Conservation (phyloP, 1,284 basidiomycete genomes). For the Sanghuangporus weigelae region DNA sequence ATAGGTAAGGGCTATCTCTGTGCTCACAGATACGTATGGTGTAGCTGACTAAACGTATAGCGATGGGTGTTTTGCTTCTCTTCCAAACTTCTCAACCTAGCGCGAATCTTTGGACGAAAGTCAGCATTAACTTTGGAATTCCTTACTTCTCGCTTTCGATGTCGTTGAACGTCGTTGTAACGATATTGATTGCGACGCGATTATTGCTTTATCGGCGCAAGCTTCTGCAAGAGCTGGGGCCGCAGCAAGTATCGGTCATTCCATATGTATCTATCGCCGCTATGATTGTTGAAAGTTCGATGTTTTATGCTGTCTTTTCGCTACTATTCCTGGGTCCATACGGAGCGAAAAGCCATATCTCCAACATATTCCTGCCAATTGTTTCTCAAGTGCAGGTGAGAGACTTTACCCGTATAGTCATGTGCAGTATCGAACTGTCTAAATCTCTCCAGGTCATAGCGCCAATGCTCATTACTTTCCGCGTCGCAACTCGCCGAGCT, state of each 20-base stretch:
- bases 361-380: slow-evolving; percentile 24
- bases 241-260: slow-evolving; percentile 15
- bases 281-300: slow-evolving; percentile 21
- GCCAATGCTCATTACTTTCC: slow-evolving; percentile 18
- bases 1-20: slow-evolving; percentile 15
- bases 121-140: slow-evolving; percentile 20
- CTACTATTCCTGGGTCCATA: slow-evolving; percentile 29
- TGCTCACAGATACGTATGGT: neutral
- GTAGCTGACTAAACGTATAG: slow-evolving; percentile 3
- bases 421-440: neutral
- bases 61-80: slow-evolving; percentile 22
- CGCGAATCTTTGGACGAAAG: slow-evolving; percentile 19
- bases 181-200: slow-evolving; percentile 32
- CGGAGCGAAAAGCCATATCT: slow-evolving; percentile 22
- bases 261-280: slow-evolving; percentile 27
- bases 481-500: neutral
- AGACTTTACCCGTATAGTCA: neutral
- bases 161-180: slow-evolving; percentile 34
- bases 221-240: slow-evolving; percentile 18
- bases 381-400: slow-evolving; percentile 18
- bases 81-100: slow-evolving; percentile 21
- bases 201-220: slow-evolving; percentile 22
- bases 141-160: slow-evolving; percentile 32
- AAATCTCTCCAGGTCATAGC: slow-evolving; percentile 18
- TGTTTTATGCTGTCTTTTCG: slow-evolving; percentile 26